These are phyloP conservation scores for Pleurotus platypus DNA, from an alignment of 768 basidiomycete species.

Conservation along the genomic window DNA sequence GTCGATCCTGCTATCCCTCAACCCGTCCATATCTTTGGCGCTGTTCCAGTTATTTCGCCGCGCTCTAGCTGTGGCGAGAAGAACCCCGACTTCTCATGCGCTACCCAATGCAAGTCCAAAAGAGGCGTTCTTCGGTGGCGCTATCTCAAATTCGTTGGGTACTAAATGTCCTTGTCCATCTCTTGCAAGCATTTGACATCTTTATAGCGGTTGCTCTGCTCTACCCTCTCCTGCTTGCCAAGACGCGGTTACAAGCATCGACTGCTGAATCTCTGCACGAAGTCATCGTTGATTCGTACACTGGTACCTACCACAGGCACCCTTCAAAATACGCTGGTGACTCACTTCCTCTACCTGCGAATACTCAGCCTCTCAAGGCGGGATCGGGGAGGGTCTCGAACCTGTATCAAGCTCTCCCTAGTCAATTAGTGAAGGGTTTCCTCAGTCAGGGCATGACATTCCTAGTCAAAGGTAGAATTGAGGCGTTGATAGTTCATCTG, in stretches of 20 bases:
- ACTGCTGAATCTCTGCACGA: constrained; percentile 33
- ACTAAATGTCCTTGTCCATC: neutral
- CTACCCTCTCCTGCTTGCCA: constrained; percentile 60
- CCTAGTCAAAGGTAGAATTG: constrained; percentile 46
- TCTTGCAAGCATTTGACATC: neutral
- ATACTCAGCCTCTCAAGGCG: constrained; percentile 8
- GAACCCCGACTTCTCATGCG: neutral
- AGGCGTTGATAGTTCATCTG: constrained; percentile 18
- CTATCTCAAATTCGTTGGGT: constrained; percentile 50
- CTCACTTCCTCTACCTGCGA: neutral
- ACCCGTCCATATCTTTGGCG: constrained; percentile 56
- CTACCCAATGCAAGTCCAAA: constrained; percentile 30
- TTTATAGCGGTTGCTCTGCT: constrained; percentile 37
- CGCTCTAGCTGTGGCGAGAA: constrained; percentile 23
- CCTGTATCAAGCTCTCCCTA: constrained; percentile 51
- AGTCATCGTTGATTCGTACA: constrained; percentile 31
- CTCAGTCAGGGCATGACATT: constrained; percentile 57
- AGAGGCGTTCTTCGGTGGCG: constrained; percentile 55
- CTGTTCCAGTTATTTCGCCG: constrained; percentile 50
- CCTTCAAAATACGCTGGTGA: constrained; percentile 8
- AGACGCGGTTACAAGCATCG: constrained; percentile 46
- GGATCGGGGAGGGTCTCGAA: constrained; percentile 27
- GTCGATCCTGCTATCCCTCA: constrained; percentile 45
- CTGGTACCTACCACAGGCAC: constrained; percentile 14
- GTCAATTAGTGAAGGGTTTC: constrained; percentile 51